phyloP scores from a whole-genome alignment of 495 filamentous ascomycete species.

The Sordaria brevicollis region DNA sequence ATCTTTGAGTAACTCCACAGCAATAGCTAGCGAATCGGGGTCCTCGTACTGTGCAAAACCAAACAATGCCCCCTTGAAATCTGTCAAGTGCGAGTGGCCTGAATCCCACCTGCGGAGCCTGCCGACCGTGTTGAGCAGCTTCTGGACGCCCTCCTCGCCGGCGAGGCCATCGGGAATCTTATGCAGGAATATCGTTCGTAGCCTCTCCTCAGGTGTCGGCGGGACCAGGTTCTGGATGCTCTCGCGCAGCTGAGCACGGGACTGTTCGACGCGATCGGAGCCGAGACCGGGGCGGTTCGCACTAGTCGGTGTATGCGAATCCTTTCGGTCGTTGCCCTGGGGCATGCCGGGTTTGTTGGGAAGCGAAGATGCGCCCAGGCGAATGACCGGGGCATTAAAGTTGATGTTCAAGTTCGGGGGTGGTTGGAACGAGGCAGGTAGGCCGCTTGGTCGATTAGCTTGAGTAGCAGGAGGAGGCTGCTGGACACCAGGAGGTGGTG shows the following conservation, averaged over 20 bases:
- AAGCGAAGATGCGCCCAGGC: conserved; percentile 62
- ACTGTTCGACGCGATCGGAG: conserved; percentile 51
- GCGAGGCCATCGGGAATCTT: conserved; percentile 70
- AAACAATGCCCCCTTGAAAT: conserved; percentile 78
- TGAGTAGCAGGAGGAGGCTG: conserved; percentile 54
- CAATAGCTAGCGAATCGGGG: conserved; percentile 74
- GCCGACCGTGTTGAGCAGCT: conserved; percentile 66
- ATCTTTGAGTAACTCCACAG: conserved; percentile 77
- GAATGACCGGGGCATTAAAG: conserved; percentile 94
- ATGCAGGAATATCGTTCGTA: conserved; percentile 82
- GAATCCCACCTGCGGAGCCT: conserved; percentile 72
- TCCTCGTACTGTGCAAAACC: conserved; percentile 98
- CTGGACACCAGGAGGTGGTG: conserved; percentile 70
- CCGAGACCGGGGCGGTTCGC: conserved; percentile 62
- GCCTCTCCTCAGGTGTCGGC: conserved; percentile 80
- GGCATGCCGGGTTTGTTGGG: conserved; percentile 51
- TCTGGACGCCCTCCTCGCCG: conserved; percentile 75
- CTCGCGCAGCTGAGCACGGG: conserved; percentile 61
- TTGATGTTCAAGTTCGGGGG: conserved; percentile 96
- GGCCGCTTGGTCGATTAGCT: conserved; percentile 64
- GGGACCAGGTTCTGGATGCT: conserved; percentile 69
- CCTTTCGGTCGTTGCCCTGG: conserved; percentile 33
- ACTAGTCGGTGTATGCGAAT: conserved; percentile 26
- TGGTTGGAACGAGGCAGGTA: conserved; percentile 78
- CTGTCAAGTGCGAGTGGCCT: conserved; percentile 50